Evolutionary conservation across 768 basidiomycete species (phyloP).

Genomic region (Calvatia gigantea): DNA sequence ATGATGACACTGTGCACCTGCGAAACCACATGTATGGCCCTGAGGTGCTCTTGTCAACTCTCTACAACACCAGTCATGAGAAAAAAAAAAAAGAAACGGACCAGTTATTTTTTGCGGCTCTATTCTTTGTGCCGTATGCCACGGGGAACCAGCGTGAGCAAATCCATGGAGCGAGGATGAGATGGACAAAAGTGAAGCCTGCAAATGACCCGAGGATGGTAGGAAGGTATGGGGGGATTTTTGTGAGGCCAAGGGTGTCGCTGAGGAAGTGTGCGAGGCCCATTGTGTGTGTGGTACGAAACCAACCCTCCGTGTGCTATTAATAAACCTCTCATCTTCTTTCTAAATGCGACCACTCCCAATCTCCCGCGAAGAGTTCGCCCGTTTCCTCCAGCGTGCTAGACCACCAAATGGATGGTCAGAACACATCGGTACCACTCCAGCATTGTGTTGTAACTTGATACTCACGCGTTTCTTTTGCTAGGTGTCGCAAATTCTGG

Average conservation of each 20-base stretch:
- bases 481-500: slow-evolving; percentile 80
- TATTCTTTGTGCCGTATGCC: slow-evolving; percentile 45
- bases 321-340: not conserved
- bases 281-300: slow-evolving; percentile 5
- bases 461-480: not conserved
- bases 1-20: slow-evolving; percentile 69
- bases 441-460: slow-evolving; percentile 38
- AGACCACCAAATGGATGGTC: slow-evolving; percentile 49
- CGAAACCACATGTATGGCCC: slow-evolving; percentile 71
- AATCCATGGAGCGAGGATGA: slow-evolving; percentile 51
- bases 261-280: slow-evolving; percentile 23
- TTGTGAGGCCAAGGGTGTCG: slow-evolving; percentile 44
- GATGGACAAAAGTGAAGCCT: slow-evolving; percentile 56
- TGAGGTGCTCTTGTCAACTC: too few species aligned
- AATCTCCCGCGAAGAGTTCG: slow-evolving; percentile 49
- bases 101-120: slow-evolving; percentile 58
- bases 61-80: slow-evolving; percentile 5
- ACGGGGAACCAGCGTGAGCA: slow-evolving; percentile 44
- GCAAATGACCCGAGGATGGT: slow-evolving; percentile 51
- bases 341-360: slow-evolving; percentile 19
- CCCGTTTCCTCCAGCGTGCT: slow-evolving; percentile 40
- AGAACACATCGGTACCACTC: not conserved
- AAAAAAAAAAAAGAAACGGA: slow-evolving; percentile 24
- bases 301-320: not conserved
- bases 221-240: slow-evolving; percentile 53